Base-by-base conservation (phyloP, 2,329 filamentous ascomycete species). In the Clonostachys solani region DNA sequence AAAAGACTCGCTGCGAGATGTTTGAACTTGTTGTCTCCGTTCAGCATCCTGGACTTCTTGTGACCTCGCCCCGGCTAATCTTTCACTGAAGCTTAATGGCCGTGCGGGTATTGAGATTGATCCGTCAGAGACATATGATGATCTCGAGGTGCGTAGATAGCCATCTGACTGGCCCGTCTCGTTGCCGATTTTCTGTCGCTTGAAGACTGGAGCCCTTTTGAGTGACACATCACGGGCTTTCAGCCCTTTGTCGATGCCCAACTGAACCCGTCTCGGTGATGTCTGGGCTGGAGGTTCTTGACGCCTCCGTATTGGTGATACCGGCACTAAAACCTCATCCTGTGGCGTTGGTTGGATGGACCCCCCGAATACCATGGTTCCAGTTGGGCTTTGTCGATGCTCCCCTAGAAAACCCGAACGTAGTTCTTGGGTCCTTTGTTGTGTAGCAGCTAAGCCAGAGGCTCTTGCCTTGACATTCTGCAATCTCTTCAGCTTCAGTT, bases 181-280 rank as follows among this genome's bases (percentile, higher is more conserved):
- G 7, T n/a, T n/a, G 6, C 36, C 36, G 23, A 29, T 29, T n/a
- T 38, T 18, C 36, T 38, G 36, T 7, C 36, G 8, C 17, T 38
- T 38, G 42, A n/a, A 43, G 19, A 23, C 33, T 29, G 83, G 75
- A 4, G 89, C 83, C 54, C 89, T 78, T 64, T 89, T 94, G 29
- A 97, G 70, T 4, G 92, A 96, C 33, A 97, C 77, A 57, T 96
- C 90, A 49, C 81, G 81, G 3, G 86, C 91, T 56, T 77, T 86
- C 35, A 92, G 71, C 1, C 90, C 91, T 62, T 95, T 95, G 66
- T 96, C 92, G 51, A 97, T 95, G 6, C 94, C 92, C 15, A 97
- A 66, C 16, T 90, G 67, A 13, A 94, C 80, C 50, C 92, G 78
- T 46, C 86, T 86, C 1, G 94, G 92, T 2, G 92, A 96, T 23